phyloP scores from a whole-genome alignment of 148 eudicot species.

The Suaeda aralocaspica region DNA sequence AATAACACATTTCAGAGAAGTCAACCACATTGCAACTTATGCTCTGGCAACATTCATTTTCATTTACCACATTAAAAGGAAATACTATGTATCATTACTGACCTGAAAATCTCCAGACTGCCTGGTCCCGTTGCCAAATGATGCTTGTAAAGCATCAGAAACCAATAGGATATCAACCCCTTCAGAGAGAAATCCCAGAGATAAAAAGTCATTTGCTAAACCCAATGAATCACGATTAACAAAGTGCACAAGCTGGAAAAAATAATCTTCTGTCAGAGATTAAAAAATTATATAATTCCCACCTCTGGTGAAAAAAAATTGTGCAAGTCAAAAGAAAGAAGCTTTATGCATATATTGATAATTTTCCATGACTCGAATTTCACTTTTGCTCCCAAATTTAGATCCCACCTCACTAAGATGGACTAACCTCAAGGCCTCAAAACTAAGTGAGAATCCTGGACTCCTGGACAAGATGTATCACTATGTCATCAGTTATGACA shows the following conservation, averaged over 20 bases:
- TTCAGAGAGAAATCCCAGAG: conserved; percentile 92
- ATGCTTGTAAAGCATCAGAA: conserved; percentile 74
- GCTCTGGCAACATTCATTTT: background rate
- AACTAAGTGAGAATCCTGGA: background rate
- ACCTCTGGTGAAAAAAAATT: background rate
- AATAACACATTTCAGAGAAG: background rate
- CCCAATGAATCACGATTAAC: conserved; percentile 96
- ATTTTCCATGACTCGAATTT: too few relatives aligned
- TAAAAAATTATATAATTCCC: background rate
- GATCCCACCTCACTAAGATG: too few relatives aligned
- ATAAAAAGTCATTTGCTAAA: conserved; percentile 89
- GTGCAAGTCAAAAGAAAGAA: background rate
- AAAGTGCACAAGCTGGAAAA: conserved; percentile 96
- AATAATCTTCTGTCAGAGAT: conserved; percentile 12
- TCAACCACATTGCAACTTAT: background rate
- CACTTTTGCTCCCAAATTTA: too few relatives aligned
- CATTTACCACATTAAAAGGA: conserved; percentile 10
- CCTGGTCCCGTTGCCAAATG: conserved; percentile 83
- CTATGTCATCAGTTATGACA: background rate
- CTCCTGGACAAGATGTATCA: background rate
- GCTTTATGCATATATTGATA: background rate
- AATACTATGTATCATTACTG: background rate
- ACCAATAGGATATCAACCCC: conserved; percentile 68
- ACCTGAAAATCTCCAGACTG: conserved; percentile 97
- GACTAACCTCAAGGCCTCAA: background rate